These are phyloP conservation scores for Hemerocallis citrina DNA, from an alignment of 106 monocot genomes.

Conservation along the genomic window DNA sequence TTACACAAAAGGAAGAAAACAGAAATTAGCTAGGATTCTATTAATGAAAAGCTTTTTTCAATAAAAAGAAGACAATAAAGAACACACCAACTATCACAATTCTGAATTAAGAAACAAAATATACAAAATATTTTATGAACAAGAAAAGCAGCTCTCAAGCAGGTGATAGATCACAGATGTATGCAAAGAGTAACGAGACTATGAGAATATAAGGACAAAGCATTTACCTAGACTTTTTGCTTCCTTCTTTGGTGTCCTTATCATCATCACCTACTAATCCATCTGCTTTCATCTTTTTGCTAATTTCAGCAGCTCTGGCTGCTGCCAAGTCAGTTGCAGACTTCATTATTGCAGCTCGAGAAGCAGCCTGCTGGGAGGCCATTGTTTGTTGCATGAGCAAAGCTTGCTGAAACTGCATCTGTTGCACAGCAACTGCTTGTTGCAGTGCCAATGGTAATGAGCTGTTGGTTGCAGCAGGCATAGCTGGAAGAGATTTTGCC, in stretches of 20 bases:
- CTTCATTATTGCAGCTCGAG: slow-evolving; percentile 93
- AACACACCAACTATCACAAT: not conserved
- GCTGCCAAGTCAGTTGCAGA: slow-evolving; percentile 96
- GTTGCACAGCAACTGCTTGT: slow-evolving; percentile 93
- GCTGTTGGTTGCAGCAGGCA: slow-evolving; percentile 23
- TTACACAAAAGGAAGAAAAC: slow-evolving; percentile 15
- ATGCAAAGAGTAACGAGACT: not conserved
- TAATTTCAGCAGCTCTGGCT: slow-evolving; percentile 95
- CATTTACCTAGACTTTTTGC: slow-evolving; percentile 69
- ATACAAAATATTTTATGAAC: not conserved
- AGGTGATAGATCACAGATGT: not conserved
- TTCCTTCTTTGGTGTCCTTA: slow-evolving; percentile 4
- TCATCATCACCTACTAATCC: slow-evolving; percentile 35
- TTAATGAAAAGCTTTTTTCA: too few species aligned
- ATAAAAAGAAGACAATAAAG: too few species aligned
- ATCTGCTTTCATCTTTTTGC: slow-evolving; percentile 84
- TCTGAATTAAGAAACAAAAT: not conserved
- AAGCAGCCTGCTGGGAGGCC: slow-evolving; percentile 87
- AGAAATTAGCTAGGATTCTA: not conserved
- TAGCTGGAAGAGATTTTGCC: slow-evolving; percentile 89
- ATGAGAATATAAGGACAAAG: too few species aligned
- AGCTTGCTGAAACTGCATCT: slow-evolving; percentile 99
- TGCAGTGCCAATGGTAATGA: slow-evolving; percentile 91
- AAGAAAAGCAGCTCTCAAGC: not conserved
- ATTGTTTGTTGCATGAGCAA: slow-evolving; percentile 90